Evolutionary conservation across 129 eudicot species (phyloP), one percentile per base, ranked within the genome.

Genomic region (Tagetes patula): DNA sequence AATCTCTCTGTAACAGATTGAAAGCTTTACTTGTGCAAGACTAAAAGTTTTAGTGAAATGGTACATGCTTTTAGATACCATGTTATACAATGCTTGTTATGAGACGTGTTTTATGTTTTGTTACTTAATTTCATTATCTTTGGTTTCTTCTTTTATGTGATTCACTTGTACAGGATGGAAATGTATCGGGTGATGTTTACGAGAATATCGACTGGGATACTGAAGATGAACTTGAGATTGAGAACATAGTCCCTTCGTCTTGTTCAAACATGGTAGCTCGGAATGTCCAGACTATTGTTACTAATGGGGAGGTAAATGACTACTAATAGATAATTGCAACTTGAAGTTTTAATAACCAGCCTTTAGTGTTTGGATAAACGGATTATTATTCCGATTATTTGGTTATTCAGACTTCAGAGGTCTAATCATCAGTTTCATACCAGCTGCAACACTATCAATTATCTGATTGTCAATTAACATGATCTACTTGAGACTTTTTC

Each of bases 201-300:
- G 86, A 71, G 38, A 74, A 80, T 75, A 73, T 82, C 79, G 88
- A 87, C 62, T 91, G 97, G 97, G 82, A 81, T 54, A 80, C 92
- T 3, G 97, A 91, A 12, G 97, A 91, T 42, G 96, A 91, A 43
- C 78, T 77, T 14, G 97, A 91, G 70, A 82, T 81, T 43, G 52
- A 76, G 49, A 75, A 75, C 78, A 70, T 76, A 41, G 72, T 80
- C 64, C 69, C 82, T 9, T 80, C 89, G 40, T 71, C 86, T 32
- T 53, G 78, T 65, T 56, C 87, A 59, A 70, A 69, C 64, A 39
- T 58, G 41, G 66, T 85, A 53, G 27, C 82, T 70, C 74, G 54
- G 2, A 69, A 73, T 73, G 76, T 55, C 47, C 85, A 41, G 40
- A 42, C 78, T 77, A 53, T 71, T 77, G 69, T 81, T 56, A 62